These are phyloP conservation scores for Hypoxylon intermedium DNA, from an alignment of 495 filamentous ascomycete genomes.

Conservation along the genomic window DNA sequence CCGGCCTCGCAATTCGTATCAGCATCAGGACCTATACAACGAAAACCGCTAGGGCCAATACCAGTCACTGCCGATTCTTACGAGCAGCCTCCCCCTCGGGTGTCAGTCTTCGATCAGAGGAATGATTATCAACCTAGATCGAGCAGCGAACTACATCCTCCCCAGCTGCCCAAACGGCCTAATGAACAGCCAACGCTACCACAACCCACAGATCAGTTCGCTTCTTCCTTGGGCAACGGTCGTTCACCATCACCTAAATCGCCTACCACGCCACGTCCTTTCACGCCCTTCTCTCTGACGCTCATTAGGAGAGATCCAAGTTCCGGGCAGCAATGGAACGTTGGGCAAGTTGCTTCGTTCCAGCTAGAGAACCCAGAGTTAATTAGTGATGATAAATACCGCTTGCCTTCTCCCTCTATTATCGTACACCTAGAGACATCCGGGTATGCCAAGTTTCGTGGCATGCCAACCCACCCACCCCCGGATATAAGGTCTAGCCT, in stretches of 20 bases:
- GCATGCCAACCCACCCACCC: constrained; percentile 47
- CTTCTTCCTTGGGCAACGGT: background rate
- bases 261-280: constrained; percentile 29
- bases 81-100: constrained; percentile 19
- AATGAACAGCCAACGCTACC: constrained; percentile 1
- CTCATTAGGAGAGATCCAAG: constrained; percentile 87
- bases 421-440: constrained; percentile 55
- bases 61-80: constrained; percentile 7
- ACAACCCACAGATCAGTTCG: background rate
- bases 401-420: constrained; percentile 47
- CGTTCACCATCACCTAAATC: constrained; percentile 35
- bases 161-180: constrained; percentile 23
- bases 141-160: constrained; percentile 16
- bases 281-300: constrained; percentile 68
- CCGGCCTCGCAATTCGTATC: constrained; percentile 11
- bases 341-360: constrained; percentile 70
- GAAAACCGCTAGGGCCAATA: constrained; percentile 34
- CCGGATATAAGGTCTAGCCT: constrained; percentile 33
- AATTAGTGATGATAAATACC: constrained; percentile 61
- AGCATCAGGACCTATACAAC: constrained; percentile 7
- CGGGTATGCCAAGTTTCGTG: constrained; percentile 58
- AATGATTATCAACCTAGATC: constrained; percentile 14
- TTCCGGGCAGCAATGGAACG: constrained; percentile 85
- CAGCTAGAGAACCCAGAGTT: constrained; percentile 62
- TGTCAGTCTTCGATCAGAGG: constrained; percentile 18